Evolutionary conservation across 805 yeast genomes (phyloP).

Genomic region (Candida dajiaensis): DNA sequence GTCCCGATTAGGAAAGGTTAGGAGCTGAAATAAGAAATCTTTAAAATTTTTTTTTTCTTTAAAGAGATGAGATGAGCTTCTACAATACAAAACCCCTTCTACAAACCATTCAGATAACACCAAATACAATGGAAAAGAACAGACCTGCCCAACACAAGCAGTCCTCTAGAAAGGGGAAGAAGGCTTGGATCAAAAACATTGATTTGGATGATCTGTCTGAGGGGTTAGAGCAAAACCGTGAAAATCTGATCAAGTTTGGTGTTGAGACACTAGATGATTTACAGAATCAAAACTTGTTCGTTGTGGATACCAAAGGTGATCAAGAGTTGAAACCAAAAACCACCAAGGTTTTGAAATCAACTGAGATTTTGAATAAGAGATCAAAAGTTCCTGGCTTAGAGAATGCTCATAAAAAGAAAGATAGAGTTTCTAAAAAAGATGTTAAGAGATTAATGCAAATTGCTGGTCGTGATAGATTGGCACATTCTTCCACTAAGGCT

Average conservation of each 20-base stretch:
- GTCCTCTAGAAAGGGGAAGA: constrained; percentile 86
- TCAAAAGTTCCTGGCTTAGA: constrained; percentile 71
- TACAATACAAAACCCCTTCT: too few relatives aligned
- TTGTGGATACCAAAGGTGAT: constrained; percentile 65
- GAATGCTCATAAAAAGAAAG: constrained; percentile 33
- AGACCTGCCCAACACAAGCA: constrained; percentile 62
- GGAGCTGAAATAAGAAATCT: not conserved
- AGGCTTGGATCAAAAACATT: constrained; percentile 88
- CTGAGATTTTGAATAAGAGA: constrained; percentile 54
- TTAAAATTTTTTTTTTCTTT: constrained; percentile 1
- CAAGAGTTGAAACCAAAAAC: constrained; percentile 34
- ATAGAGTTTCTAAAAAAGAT: constrained; percentile 55
- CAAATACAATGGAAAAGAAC: constrained; percentile 28
- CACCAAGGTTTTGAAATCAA: constrained; percentile 32
- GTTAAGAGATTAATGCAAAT: constrained; percentile 58
- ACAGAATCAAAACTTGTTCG: constrained; percentile 44
- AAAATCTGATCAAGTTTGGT: constrained; percentile 51
- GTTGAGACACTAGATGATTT: constrained; percentile 33
- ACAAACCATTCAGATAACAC: not conserved
- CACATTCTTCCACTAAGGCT: constrained; percentile 43
- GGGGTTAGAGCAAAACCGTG: constrained; percentile 64
- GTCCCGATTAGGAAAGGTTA: not conserved
- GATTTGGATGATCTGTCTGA: constrained; percentile 75
- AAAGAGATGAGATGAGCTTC: not conserved
- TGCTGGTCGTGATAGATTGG: constrained; percentile 68